Evolutionary conservation across 345 rosid species (phyloP), one percentile per base, ranked within the genome.

Genomic region (Diplotaxis tenuifolia): DNA sequence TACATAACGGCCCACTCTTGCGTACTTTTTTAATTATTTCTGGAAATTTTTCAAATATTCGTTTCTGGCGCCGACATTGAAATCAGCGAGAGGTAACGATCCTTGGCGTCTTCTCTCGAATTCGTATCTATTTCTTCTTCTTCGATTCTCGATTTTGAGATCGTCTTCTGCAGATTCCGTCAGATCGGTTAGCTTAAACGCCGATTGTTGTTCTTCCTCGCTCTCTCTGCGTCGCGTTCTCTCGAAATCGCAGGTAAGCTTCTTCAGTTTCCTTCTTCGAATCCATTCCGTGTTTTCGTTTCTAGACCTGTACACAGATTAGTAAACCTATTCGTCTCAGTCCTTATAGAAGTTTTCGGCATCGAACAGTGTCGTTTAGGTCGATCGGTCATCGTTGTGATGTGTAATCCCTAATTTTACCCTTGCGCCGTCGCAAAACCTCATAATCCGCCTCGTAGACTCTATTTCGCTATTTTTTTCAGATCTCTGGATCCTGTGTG

Each of bases 1-100:
- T 14, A 4, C 1, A 14, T 40, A 40, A 14, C 16, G 49, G 16
- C 14, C 16, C 16, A 6, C 49, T 1, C 49, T 3, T 11, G 45
- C 45, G 7, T 40, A 40, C 1, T 40, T 40, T 12, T 14, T 12
- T 40, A 12, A 12, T 15, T 45, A n/a, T 38, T 63, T 69, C 65
- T 55, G 66, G 59, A 64, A 56, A 16, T 21, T 47, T 55, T 22
- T 56, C 58, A 70, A 76, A 70, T 64, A 55, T 23, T 70, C 62
- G 71, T 45, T 70, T 70, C 71, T 76, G 67, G 75, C 80, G 80
- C 80, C 71, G 62, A 9, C 62, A 31, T 47, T 70, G 75, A 65
- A 70, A 70, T 64, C 74, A 21, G 28, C 64, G 71, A 54, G 60
- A 70, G 61, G 71, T 76, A 22, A 55, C 27, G 67, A 52, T 61